Evolutionary conservation across 495 filamentous ascomycete genomes (phyloP).

Genomic region (Hypoxylon rickii): DNA sequence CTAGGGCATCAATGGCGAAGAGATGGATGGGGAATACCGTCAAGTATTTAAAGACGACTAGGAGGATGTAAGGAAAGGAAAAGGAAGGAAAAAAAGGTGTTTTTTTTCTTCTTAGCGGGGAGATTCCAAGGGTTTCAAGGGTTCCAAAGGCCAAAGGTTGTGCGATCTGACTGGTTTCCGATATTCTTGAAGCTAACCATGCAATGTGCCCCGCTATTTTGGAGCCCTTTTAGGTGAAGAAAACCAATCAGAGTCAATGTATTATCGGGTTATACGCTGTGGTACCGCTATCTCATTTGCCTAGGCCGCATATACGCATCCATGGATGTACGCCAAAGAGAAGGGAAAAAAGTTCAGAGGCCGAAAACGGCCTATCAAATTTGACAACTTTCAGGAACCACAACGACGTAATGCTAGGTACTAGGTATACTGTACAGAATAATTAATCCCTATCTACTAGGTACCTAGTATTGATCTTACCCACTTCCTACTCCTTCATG

Average conservation of each 20-base stretch:
- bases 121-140: conserved; percentile 10
- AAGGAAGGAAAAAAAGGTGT: conserved; percentile 9
- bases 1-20: conserved; percentile 9
- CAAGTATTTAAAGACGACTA: conserved; percentile 6
- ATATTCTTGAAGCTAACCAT: conserved; percentile 17
- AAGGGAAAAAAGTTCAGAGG: conserved; percentile 13
- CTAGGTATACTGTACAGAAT: too few relatives aligned
- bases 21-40: conserved; percentile 20
- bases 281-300: conserved; percentile 20
- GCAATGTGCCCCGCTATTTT: conserved; percentile 1
- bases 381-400: not conserved
- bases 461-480: too few relatives aligned
- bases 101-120: conserved; percentile 31
- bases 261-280: conserved; percentile 20
- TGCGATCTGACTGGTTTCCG: conserved; percentile 33
- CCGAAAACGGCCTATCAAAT: conserved; percentile 22
- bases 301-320: not conserved
- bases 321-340: not conserved
- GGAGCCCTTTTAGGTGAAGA: not conserved
- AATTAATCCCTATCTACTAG: too few relatives aligned
- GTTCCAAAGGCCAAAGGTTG: too few relatives aligned
- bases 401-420: too few relatives aligned
- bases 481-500: too few relatives aligned
- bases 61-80: conserved; percentile 22
- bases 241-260: conserved; percentile 12